Base-by-base conservation (phyloP, 306 rosid species). In the Sicyos edulis region DNA sequence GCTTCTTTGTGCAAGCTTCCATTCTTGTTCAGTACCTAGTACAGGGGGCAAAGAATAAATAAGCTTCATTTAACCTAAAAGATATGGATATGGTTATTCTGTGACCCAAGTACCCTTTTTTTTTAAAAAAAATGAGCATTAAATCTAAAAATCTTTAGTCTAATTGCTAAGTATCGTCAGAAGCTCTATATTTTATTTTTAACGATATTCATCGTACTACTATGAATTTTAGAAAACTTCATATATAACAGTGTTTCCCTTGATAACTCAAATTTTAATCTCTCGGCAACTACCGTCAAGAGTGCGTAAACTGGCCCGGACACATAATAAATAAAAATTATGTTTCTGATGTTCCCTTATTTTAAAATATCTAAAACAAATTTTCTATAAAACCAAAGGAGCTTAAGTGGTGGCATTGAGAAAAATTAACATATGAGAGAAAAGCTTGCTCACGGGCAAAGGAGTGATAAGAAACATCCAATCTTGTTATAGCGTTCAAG, bases 1-100 rank as follows among this genome's bases (percentile, higher is more conserved):
- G 79, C 89, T 80, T 81, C 88, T 73, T 73, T 92, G 91, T 71
- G 92, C 96, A 81, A 82, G 86, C 87, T 90, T 92, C 98, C 96
- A 90, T 80, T 92, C 98, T 76, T 92, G 96, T 80, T 92, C 98
- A 74, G 88, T 76, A 82, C 96, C 98, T 92, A 77, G 77, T 44
- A 81, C 50, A 82, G 58, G 58, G 19, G 80, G 80, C 63, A 86
- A 75, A 34, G 14, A 54, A n/a, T 12, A 37, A 22, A 56, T 17
- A 50, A 70, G n/a, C 24, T 24, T 16, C 49, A 26, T 2, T 70
- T 11, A 66, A 64, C 70, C 29, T 63, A 17, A 65, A 42, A 44
- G 51, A 42, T 42, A 19, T 5, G 10, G 34, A 44, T 19, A 42
- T 64, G 10, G 12, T 40, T 64, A 64, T 16, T n/a, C 20, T n/a